Evolutionary conservation across 1,139 yeast genomes (phyloP), one percentile per base, ranked within the genome.

Genomic region (Nakaseomyces kungkrabaensis): DNA sequence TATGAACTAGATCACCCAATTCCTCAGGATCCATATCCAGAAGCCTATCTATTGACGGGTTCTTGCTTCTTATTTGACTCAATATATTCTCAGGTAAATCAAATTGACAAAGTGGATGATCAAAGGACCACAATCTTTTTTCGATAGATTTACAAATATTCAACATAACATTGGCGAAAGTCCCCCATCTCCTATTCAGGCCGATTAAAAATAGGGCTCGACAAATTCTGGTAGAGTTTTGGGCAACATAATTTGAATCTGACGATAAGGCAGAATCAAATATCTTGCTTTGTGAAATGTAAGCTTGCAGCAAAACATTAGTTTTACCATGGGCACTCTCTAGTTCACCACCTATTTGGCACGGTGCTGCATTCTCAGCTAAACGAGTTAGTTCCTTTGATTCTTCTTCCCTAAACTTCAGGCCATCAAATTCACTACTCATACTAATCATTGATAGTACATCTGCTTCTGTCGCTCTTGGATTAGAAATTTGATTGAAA

Each of bases 401-500:
- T 62, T 94, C 99, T 55, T 92, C 98, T 54, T 86, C 90, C 57
- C 99, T 78, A 54, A 84, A 82, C 59, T 87, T 88, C 50, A 94
- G 80, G 50, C 90, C 82, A 62, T 92, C 97, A 66, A 94, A 94
- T 65, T 94, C 99, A 51, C 90, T 82, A 68, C 96, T 86, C 87
- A 85, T 85, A 68, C 96, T 82, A 48, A 94, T 78, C 78, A 90
- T 84, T 0, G 96, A 82, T 36, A 94, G 69, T 0, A 90, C 84
- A 67, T 90, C 97, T 0, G 97, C 97, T 59, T 89, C 97, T 0
- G 95, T 81, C 1, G 96, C 96, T 37, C 76, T 69, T 1, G 97
- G 95, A 54, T 78, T 85, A 66, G 90, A 76, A 78, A 86, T 76
- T 58, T 83, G 85, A 63, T 89, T 90, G 72, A 94, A 92, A 2